phyloP scores from a whole-genome alignment of 2,329 filamentous ascomycete genomes.

The Xylariaceae sp. region DNA sequence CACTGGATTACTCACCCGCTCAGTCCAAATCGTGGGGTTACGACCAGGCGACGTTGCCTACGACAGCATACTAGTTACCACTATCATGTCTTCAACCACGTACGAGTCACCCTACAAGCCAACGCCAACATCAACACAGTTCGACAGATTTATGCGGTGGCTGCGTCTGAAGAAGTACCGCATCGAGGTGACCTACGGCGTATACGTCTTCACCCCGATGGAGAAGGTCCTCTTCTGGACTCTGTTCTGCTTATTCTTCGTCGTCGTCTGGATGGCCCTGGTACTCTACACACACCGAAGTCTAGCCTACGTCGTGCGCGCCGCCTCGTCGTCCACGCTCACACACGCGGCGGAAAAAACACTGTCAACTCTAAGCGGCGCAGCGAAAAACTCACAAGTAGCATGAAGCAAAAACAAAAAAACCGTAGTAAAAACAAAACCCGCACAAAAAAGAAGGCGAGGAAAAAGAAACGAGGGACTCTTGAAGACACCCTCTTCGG shows the following conservation, averaged over 20 bases:
- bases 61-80: not conserved
- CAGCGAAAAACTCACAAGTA: constrained; percentile 20
- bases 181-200: constrained; percentile 74
- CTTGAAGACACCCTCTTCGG: no score
- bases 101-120: constrained; percentile 17
- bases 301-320: constrained; percentile 53
- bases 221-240: constrained; percentile 78
- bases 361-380: not conserved
- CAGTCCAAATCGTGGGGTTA: not conserved
- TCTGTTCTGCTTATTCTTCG: constrained; percentile 65
- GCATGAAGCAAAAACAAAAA: constrained; percentile 12
- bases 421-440: not conserved
- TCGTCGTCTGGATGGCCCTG: constrained; percentile 63
- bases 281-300: constrained; percentile 67
- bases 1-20: not conserved
- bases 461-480: not conserved
- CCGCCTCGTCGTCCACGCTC: not conserved
- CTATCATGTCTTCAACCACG: constrained; percentile 11
- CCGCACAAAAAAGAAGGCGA: not conserved
- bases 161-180: constrained; percentile 74
- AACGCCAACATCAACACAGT: constrained; percentile 16
- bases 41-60: not conserved
- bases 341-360: constrained; percentile 1
- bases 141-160: constrained; percentile 54
- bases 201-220: constrained; percentile 74